Conservation (phyloP, 1,284 basidiomycete species). For the Melampsora larici-populina region DNA sequence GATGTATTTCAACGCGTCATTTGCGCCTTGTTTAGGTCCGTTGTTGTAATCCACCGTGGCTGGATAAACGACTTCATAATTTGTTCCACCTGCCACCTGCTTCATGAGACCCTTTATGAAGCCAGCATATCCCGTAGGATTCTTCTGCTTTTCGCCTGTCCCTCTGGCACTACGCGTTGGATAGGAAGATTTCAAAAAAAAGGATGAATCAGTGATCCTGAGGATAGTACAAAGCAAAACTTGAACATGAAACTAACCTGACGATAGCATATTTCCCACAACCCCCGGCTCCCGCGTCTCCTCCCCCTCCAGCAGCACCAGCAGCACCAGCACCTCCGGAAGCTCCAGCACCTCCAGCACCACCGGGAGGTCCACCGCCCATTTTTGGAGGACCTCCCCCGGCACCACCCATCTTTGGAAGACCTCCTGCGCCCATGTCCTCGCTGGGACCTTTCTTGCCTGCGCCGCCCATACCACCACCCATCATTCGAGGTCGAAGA, state of each 20-base stretch:
- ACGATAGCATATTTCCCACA: background rate
- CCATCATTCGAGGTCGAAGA: too few relatives aligned
- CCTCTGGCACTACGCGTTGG: background rate
- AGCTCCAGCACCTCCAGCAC: background rate
- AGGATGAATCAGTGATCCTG: too few relatives aligned
- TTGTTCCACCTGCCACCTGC: background rate
- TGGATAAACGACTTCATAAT: slow-evolving; percentile 12
- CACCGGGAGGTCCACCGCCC: too few relatives aligned
- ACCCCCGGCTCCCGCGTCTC: background rate
- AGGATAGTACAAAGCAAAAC: too few relatives aligned
- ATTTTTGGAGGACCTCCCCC: too few relatives aligned
- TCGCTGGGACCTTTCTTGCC: too few relatives aligned
- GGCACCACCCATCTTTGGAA: too few relatives aligned
- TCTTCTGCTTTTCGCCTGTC: slow-evolving; percentile 4
- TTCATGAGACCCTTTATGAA: slow-evolving; percentile 5
- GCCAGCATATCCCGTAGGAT: too few relatives aligned
- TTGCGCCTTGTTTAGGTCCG: slow-evolving; percentile 6
- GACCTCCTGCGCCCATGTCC: too few relatives aligned
- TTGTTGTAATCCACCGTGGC: background rate
- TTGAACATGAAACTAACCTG: background rate
- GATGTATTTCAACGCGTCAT: background rate
- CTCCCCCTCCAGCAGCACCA: background rate
- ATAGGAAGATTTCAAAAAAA: too few relatives aligned
- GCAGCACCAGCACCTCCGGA: background rate
- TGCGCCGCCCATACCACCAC: too few relatives aligned